Evolutionary conservation across 345 rosid species (phyloP).

Genomic region (Rhizophora apiculata): DNA sequence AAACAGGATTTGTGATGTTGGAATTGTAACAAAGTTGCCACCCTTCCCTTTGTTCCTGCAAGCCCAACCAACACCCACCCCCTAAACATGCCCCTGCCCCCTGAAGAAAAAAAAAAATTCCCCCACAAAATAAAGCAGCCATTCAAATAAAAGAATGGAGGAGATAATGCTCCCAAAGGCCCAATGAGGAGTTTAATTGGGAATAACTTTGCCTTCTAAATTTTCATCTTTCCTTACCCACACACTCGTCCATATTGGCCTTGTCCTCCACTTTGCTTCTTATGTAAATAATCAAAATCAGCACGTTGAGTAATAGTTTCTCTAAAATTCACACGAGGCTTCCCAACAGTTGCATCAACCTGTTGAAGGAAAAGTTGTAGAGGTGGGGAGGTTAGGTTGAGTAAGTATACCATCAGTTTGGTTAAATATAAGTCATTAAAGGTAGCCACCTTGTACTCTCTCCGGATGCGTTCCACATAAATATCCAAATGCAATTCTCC

Average conservation of each 20-base stretch:
- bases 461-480: conserved; percentile 88
- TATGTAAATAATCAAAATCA: conserved; percentile 92
- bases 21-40: too few species aligned
- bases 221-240: conserved; percentile 54
- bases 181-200: too few species aligned
- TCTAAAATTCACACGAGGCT: conserved; percentile 96
- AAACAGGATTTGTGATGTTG: too few species aligned
- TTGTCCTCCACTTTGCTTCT: conserved; percentile 97
- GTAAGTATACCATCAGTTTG: neutral
- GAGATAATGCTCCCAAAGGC: too few species aligned
- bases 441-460: conserved; percentile 79
- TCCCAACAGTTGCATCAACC: conserved; percentile 98
- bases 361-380: conserved; percentile 20
- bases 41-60: too few species aligned
- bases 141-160: too few species aligned
- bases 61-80: too few species aligned
- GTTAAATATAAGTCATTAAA: conserved; percentile 13
- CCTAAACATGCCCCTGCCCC: too few species aligned
- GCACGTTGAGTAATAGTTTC: conserved; percentile 90
- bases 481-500: conserved; percentile 97
- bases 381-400: neutral
- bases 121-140: too few species aligned
- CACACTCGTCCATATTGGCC: conserved; percentile 94
- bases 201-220: too few species aligned
- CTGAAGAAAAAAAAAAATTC: too few species aligned